Conservation (phyloP, 495 filamentous ascomycete species). For the Tuber umbilicatum region DNA sequence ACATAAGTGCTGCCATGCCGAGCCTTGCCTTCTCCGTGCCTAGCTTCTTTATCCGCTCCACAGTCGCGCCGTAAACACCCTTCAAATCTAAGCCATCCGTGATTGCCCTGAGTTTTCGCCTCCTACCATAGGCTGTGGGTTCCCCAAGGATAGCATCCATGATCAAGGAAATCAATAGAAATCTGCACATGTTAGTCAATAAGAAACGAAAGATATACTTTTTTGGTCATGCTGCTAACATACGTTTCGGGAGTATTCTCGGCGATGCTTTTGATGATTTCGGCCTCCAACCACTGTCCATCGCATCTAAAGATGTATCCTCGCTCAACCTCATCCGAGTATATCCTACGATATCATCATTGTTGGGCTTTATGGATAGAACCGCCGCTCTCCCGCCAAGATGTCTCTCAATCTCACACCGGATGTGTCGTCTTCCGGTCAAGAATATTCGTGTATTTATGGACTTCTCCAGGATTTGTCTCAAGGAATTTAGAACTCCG, state of each 20-base stretch:
- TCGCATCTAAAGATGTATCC: too few species aligned
- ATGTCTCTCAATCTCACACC: too few species aligned
- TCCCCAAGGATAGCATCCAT: slow-evolving; percentile 1
- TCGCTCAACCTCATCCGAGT: too few species aligned
- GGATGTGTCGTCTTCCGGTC: too few species aligned
- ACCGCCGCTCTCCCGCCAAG: too few species aligned
- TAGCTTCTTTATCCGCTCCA: background rate
- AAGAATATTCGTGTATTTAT: too few species aligned
- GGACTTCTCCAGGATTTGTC: too few species aligned
- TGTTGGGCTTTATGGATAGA: too few species aligned
- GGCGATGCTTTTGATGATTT: background rate
- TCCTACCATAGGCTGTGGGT: background rate
- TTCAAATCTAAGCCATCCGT: background rate
- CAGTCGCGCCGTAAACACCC: background rate
- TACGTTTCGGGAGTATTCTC: background rate
- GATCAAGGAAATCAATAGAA: background rate
- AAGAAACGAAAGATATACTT: background rate
- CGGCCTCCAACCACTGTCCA: background rate
- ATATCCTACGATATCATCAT: too few species aligned
- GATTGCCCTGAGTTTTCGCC: background rate
- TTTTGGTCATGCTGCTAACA: background rate
- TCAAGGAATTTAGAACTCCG: too few species aligned
- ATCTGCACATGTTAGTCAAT: background rate
- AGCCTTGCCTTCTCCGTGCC: background rate
- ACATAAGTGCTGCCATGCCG: too few species aligned